phyloP scores from a whole-genome alignment of 2,329 filamentous ascomycete genomes.

The Colletotrichum lindemuthianum region DNA sequence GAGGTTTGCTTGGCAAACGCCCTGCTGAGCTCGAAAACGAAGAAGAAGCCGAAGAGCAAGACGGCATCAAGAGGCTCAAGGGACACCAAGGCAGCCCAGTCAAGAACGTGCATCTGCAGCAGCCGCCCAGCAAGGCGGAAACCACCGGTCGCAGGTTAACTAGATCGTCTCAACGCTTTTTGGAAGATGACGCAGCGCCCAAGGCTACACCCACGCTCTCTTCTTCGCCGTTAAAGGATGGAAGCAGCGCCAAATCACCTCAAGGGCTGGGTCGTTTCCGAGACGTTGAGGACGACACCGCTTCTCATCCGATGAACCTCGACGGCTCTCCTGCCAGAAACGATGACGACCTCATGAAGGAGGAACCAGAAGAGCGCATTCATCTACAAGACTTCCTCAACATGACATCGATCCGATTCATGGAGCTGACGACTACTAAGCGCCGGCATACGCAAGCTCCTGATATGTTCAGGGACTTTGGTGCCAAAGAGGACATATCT shows the following conservation, averaged over 20 bases:
- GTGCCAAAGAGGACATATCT: conserved; percentile 62
- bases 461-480: conserved; percentile 54
- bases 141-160: conserved; percentile 69
- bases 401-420: conserved; percentile 96
- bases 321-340: conserved; percentile 53
- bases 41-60: conserved; percentile 67
- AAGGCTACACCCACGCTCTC: conserved; percentile 53
- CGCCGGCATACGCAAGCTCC: conserved; percentile 83
- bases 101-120: conserved; percentile 77
- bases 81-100: conserved; percentile 79
- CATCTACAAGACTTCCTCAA: conserved; percentile 93
- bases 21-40: conserved; percentile 75
- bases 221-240: conserved; percentile 59
- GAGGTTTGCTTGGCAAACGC: conserved; percentile 78
- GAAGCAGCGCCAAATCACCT: conserved; percentile 62
- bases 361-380: conserved; percentile 71
- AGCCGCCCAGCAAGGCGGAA: conserved; percentile 74
- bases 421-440: conserved; percentile 98
- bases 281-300: conserved; percentile 59
- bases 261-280: conserved; percentile 65
- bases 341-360: conserved; percentile 54
- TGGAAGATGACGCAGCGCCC: conserved; percentile 50
- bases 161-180: conserved; percentile 58
- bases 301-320: conserved; percentile 54
- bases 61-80: conserved; percentile 75